Evolutionary conservation across 2,329 filamentous ascomycete species (phyloP), one percentile per base, ranked within the genome.

Genomic region (Pochonia chlamydosporia): DNA sequence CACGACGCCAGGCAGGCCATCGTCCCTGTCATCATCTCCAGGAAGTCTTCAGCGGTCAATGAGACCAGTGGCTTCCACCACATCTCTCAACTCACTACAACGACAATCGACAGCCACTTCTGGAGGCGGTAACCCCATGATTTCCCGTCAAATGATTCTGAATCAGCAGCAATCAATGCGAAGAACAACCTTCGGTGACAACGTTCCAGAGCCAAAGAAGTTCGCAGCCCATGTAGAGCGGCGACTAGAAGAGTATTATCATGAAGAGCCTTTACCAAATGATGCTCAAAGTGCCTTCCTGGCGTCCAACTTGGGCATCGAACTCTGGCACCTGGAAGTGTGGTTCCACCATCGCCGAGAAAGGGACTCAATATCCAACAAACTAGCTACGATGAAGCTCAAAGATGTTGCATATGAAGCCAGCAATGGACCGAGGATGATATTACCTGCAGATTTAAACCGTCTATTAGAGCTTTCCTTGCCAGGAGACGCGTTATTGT

Each of bases 321-420:
- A 79, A 47, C 67, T 70, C 3, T 62, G 65, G 41, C 73, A 79
- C 51, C 67, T 81, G 24, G 69, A 76, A 48, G 68, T 76, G 46
- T 81, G 77, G 77, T 79, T 79, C 55, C 70, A 75, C 49, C 73
- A 78, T 49, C 72, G 75, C 18, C 69, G 74, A 25, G 70, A 78
- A 43, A 70, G 70, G 42, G 74, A 78, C 50, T 60, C 66, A 16
- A 69, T 74, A 26, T 65, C 64, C 3, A 65, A 67, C 50, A 71
- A 70, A 41, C 61, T 78, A 5, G 72, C 73, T 30, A 68, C 62
- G 31, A 64, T 78, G 20, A 66, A 61, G 37, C 63, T 72, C 31
- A 67, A 67, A 18, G 67, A 71, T 23, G 56, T 61, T 7, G 58
- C 57, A 8, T 56, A 57, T 1, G 59, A 58, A 16, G 46, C 57